These are phyloP conservation scores for Clarireedia sp. DNA, from an alignment of 2,329 filamentous ascomycete genomes.

Conservation along the genomic window DNA sequence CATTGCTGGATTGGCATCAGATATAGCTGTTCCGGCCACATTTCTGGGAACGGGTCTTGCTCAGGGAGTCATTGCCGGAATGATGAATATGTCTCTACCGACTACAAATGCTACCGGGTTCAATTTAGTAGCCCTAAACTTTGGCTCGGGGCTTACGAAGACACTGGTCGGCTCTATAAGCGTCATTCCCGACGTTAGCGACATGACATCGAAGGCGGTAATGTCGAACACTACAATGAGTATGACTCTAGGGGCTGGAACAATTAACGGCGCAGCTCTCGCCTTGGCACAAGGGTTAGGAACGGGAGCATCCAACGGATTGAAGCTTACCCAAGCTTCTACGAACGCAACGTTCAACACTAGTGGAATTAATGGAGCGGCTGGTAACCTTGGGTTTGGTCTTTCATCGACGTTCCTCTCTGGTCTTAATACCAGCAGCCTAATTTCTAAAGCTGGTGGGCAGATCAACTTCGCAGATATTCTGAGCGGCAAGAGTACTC, in stretches of 20 bases:
- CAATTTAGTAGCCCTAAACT: background rate
- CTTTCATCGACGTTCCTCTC: constrained; percentile 5
- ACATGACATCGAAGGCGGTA: background rate
- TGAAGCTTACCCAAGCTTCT: constrained; percentile 5
- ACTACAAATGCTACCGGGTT: background rate
- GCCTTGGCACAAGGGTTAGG: constrained; percentile 11
- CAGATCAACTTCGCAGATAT: background rate
- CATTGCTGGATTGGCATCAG: background rate
- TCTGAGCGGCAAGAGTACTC: background rate
- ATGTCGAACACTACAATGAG: background rate
- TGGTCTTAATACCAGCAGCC: background rate
- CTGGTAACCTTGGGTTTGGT: constrained; percentile 11
- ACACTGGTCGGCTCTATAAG: background rate
- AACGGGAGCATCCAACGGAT: constrained; percentile 9
- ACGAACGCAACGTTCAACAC: constrained; percentile 1
- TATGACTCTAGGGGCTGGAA: background rate
- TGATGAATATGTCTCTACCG: background rate
- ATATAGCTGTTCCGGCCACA: background rate
- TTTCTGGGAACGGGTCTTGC: background rate
- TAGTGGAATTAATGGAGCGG: constrained; percentile 11
- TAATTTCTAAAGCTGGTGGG: background rate
- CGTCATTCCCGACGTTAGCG: background rate
- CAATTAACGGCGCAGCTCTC: background rate
- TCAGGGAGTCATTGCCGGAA: background rate
- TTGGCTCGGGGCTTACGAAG: background rate